Conservation (phyloP, 305 asterid species). For the Fraxinus albicans region DNA sequence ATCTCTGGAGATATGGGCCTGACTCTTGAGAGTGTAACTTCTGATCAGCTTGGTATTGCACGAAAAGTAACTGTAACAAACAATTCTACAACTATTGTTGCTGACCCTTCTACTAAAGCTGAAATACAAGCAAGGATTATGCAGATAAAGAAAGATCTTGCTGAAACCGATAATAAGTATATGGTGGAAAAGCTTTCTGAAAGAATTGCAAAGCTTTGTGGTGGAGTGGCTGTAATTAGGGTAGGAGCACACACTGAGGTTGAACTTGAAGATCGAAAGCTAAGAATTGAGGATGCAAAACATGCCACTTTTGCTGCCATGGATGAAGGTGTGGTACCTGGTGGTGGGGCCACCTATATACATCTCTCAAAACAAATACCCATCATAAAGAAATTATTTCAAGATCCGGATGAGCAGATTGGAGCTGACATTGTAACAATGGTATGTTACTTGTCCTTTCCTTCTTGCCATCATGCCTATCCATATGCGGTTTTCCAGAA, state of each 20-base stretch:
- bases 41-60: conserved; percentile 98
- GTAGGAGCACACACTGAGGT: conserved; percentile 97
- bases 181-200: conserved; percentile 65
- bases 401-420: conserved; percentile 71
- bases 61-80: conserved; percentile 67
- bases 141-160: conserved; percentile 91
- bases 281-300: conserved; percentile 90
- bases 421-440: conserved; percentile 88
- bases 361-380: conserved; percentile 82
- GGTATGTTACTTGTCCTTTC: conserved; percentile 39
- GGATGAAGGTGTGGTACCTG: conserved; percentile 93
- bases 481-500: not conserved
- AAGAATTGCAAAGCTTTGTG: conserved; percentile 88
- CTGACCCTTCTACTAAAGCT: conserved; percentile 87
- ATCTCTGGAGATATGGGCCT: conserved; percentile 84
- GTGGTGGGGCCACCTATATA: conserved; percentile 87
- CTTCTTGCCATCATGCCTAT: not conserved
- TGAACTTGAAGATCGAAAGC: conserved; percentile 86
- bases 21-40: conserved; percentile 71
- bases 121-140: conserved; percentile 88
- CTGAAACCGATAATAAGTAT: conserved; percentile 69
- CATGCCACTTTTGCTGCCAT: conserved; percentile 91
- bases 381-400: conserved; percentile 43
- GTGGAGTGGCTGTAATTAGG: conserved; percentile 83
- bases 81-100: conserved; percentile 72